These are phyloP conservation scores for sorghum (Sorghum bicolor) DNA, from an alignment of 176 grass and related monocot species.

Conservation along the genomic window DNA sequence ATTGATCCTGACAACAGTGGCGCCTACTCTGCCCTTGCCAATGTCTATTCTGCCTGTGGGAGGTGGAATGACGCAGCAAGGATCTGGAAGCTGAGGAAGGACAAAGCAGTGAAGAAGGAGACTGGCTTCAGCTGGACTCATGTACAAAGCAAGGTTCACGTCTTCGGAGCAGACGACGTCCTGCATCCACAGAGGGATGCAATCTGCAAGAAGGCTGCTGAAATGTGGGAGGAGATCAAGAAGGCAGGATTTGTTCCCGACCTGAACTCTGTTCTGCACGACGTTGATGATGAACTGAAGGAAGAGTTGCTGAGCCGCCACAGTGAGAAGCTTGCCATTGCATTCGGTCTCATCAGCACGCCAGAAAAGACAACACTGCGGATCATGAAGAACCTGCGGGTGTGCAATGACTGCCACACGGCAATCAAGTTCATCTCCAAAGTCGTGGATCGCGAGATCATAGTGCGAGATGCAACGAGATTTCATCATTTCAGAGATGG, in stretches of 20 bases:
- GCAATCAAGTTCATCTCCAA: constrained; percentile 75
- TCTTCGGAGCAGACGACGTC: constrained; percentile 65
- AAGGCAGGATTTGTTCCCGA: constrained; percentile 54
- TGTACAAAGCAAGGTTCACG: constrained; percentile 49
- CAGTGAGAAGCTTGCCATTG: constrained; percentile 83
- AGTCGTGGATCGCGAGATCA: constrained; percentile 59
- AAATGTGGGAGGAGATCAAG: constrained; percentile 69
- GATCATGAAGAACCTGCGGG: constrained; percentile 79
- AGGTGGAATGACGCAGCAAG: constrained; percentile 74
- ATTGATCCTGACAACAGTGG: constrained; percentile 71
- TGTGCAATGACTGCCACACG: constrained; percentile 68
- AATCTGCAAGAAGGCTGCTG: constrained; percentile 49
- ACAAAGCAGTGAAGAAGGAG: constrained; percentile 76
- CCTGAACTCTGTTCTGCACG: constrained; percentile 58
- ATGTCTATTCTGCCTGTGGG: constrained; percentile 93
- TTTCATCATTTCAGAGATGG: constrained; percentile 81
- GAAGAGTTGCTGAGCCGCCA: constrained; percentile 69
- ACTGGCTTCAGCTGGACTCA: constrained; percentile 75
- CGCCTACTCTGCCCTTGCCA: constrained; percentile 79
- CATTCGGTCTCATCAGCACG: constrained; percentile 67
- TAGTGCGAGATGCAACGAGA: constrained; percentile 66
- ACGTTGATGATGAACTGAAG: constrained; percentile 68
- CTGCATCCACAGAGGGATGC: constrained; percentile 52
- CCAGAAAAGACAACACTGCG: constrained; percentile 45
- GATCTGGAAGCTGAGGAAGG: constrained; percentile 77